These are phyloP conservation scores for Jackrogersella minutella DNA, from an alignment of 495 filamentous ascomycete genomes.

Conservation along the genomic window DNA sequence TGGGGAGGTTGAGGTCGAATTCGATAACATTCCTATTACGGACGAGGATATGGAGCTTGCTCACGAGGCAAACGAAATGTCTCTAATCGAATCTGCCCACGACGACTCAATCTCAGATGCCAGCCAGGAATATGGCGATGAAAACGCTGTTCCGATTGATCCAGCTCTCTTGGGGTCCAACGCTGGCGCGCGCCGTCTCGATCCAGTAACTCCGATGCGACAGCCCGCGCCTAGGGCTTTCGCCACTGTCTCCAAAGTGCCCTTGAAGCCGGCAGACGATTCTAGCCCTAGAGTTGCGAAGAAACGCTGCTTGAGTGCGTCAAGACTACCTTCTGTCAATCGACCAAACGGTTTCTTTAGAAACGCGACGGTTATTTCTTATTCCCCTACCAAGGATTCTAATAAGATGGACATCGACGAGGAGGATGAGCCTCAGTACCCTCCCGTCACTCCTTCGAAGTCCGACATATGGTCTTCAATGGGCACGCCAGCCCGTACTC, in stretches of 20 bases:
- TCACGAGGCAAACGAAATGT: slow-evolving; percentile 62
- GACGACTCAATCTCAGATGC: slow-evolving; percentile 62
- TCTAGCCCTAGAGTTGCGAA: slow-evolving; percentile 59
- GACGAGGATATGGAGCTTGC: slow-evolving; percentile 58
- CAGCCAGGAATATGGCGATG: slow-evolving; percentile 70
- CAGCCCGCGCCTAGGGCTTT: slow-evolving; percentile 48
- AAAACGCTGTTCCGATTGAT: slow-evolving; percentile 65
- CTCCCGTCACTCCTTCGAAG: slow-evolving; percentile 49
- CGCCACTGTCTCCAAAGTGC: slow-evolving; percentile 79
- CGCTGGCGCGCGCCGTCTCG: slow-evolving; percentile 19
- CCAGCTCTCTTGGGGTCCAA: slow-evolving; percentile 48
- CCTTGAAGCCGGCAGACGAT: slow-evolving; percentile 72
- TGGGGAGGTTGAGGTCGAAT: slow-evolving; percentile 47
- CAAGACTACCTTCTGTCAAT: slow-evolving; percentile 49
- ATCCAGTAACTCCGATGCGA: slow-evolving; percentile 50
- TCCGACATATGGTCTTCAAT: slow-evolving; percentile 57
- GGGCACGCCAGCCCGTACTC: slow-evolving; percentile 64
- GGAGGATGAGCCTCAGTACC: slow-evolving; percentile 26
- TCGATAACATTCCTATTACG: slow-evolving; percentile 50
- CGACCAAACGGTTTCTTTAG: slow-evolving; percentile 43
- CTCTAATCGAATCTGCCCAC: slow-evolving; percentile 52
- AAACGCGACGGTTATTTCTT: slow-evolving; percentile 55
- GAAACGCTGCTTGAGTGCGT: slow-evolving; percentile 65
- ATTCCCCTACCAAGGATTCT: slow-evolving; percentile 51
- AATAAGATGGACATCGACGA: slow-evolving; percentile 32